Evolutionary conservation across 441 rosid species (phyloP).

Genomic region (Pelargonium australe): DNA sequence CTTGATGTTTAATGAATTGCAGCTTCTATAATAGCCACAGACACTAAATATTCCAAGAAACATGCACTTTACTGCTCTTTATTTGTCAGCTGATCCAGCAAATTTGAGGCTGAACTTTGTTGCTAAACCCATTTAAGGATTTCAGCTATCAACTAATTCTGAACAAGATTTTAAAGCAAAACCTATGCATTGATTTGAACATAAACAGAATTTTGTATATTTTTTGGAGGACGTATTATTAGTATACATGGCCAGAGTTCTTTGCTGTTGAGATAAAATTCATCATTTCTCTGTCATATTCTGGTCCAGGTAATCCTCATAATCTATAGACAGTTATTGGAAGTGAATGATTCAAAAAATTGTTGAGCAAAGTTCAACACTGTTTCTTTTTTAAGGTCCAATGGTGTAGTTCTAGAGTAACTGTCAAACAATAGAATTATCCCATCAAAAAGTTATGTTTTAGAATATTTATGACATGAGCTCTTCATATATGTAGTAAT

Average conservation of each 20-base stretch:
- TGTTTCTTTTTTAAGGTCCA: too few relatives aligned
- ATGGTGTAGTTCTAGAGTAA: too few relatives aligned
- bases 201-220: background rate
- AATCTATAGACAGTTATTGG: too few relatives aligned
- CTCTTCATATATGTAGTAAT: too few relatives aligned
- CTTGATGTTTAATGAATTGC: conserved; percentile 11
- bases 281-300: background rate
- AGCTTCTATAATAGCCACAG: background rate
- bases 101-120: background rate
- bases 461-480: too few relatives aligned
- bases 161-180: background rate
- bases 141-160: background rate
- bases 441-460: too few relatives aligned
- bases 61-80: background rate
- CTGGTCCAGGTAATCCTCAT: too few relatives aligned
- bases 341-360: too few relatives aligned
- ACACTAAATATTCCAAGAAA: too few relatives aligned
- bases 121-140: background rate
- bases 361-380: too few relatives aligned
- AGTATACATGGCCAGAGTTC: background rate
- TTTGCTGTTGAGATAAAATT: background rate
- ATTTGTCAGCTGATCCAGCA: background rate
- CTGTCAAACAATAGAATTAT: too few relatives aligned
- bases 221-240: background rate
- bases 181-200: background rate